phyloP scores from a whole-genome alignment of 306 rosid species.

The Adenanthera pavonina region DNA sequence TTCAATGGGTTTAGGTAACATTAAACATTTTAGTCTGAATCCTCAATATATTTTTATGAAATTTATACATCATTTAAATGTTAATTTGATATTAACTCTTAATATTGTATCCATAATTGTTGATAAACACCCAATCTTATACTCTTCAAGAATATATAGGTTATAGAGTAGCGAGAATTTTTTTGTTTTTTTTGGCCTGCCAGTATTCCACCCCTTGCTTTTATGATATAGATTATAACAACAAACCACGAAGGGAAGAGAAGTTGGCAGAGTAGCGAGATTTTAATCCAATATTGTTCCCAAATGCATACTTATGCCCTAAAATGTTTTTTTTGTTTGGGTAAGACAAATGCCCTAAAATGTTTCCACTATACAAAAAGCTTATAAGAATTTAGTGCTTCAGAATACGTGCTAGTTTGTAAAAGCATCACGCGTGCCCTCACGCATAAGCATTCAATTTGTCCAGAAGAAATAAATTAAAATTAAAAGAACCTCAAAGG shows the following conservation, averaged over 20 bases:
- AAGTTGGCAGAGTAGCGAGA: too few species aligned
- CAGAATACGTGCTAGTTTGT: background rate
- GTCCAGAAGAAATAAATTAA: background rate
- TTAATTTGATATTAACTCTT: background rate
- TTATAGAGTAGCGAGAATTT: too few species aligned
- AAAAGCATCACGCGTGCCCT: conserved; percentile 40
- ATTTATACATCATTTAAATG: background rate
- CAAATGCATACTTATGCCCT: too few species aligned
- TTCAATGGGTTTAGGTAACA: too few species aligned
- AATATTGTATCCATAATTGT: background rate
- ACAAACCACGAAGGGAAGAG: too few species aligned
- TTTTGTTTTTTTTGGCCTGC: too few species aligned
- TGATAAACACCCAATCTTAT: background rate
- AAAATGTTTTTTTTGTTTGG: too few species aligned
- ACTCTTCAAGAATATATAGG: background rate
- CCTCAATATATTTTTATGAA: too few species aligned
- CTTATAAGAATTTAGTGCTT: background rate
- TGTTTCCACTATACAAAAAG: conserved; percentile 6
- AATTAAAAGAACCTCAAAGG: conserved; percentile 19
- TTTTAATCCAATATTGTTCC: too few species aligned
- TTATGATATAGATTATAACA: too few species aligned
- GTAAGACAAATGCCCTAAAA: background rate
- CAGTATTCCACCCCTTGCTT: too few species aligned
- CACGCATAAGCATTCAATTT: conserved; percentile 4
- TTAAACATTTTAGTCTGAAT: too few species aligned